These are phyloP conservation scores for Solanum lignicaule DNA, from an alignment of 257 asterid species.

Conservation along the genomic window DNA sequence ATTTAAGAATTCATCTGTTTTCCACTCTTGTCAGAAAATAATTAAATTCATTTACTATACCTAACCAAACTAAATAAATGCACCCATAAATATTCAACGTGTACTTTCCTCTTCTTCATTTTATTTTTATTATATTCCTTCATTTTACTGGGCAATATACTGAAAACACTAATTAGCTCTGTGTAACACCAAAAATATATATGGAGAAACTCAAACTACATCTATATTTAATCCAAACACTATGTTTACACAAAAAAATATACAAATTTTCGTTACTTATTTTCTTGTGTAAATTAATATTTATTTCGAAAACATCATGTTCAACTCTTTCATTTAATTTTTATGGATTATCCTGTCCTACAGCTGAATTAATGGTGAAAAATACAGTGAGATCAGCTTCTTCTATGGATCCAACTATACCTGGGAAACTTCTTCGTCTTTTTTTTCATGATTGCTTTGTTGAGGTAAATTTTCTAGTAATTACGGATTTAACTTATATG, in stretches of 20 bases:
- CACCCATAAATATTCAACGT: neutral
- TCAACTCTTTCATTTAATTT: conserved; percentile 35
- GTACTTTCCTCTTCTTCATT: neutral
- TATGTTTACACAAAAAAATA: conserved; percentile 3
- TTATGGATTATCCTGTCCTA: conserved; percentile 53
- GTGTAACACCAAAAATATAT: neutral
- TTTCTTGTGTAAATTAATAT: neutral
- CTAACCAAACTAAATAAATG: neutral
- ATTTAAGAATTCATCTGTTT: neutral
- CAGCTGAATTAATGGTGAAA: conserved; percentile 59
- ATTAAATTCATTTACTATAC: neutral
- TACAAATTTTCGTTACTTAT: neutral
- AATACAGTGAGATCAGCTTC: conserved; percentile 65
- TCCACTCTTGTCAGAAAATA: neutral
- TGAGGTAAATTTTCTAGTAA: conserved; percentile 25
- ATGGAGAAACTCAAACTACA: conserved; percentile 18
- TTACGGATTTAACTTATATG: neutral
- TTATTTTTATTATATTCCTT: neutral
- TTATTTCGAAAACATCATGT: conserved; percentile 9
- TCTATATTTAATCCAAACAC: neutral
- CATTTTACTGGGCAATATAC: neutral
- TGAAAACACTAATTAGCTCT: neutral
- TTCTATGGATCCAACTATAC: conserved; percentile 44
- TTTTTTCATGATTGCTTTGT: conserved; percentile 74
- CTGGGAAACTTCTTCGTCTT: conserved; percentile 72